Evolutionary conservation across 1,284 basidiomycete species (phyloP).

Genomic region (Puccinia hordei): DNA sequence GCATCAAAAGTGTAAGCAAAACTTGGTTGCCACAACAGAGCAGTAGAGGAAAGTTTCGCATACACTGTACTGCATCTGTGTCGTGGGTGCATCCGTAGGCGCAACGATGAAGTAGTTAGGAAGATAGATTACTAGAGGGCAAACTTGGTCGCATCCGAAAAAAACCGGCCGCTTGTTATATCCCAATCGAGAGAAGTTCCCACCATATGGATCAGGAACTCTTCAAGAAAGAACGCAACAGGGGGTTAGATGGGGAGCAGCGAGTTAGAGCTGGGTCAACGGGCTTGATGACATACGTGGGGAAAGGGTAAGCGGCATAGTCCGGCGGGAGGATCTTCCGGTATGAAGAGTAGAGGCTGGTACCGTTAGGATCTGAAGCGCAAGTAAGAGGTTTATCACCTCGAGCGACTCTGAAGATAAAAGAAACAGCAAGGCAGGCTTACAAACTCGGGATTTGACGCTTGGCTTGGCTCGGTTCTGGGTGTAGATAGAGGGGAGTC

Average conservation of each 20-base stretch:
- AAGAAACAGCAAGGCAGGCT: slow-evolving; percentile 8
- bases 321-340: slow-evolving; percentile 40
- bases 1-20: not conserved
- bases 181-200: slow-evolving; percentile 47
- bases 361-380: slow-evolving; percentile 47
- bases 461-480: slow-evolving; percentile 50
- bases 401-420: not conserved
- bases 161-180: slow-evolving; percentile 50
- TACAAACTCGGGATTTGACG: slow-evolving; percentile 43
- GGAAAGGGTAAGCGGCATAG: slow-evolving; percentile 47
- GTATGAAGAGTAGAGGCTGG: slow-evolving; percentile 46
- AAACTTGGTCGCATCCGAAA: slow-evolving; percentile 41
- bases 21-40: not conserved
- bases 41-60: not conserved
- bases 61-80: slow-evolving; percentile 49
- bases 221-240: slow-evolving; percentile 6
- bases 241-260: not conserved
- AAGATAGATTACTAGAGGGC: slow-evolving; percentile 44
- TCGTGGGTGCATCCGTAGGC: slow-evolving; percentile 46
- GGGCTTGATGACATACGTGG: slow-evolving; percentile 23
- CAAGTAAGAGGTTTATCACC: not conserved
- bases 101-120: slow-evolving; percentile 47
- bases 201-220: slow-evolving; percentile 48
- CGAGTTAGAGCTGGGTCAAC: not conserved
- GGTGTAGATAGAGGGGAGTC: not conserved